A percentile compares a stretch with the other conserved stretches of the same genome.
phyloP scores from a whole-genome alignment of 495 filamentous ascomycete species.

The Trichodelitschia bisporula region DNA sequence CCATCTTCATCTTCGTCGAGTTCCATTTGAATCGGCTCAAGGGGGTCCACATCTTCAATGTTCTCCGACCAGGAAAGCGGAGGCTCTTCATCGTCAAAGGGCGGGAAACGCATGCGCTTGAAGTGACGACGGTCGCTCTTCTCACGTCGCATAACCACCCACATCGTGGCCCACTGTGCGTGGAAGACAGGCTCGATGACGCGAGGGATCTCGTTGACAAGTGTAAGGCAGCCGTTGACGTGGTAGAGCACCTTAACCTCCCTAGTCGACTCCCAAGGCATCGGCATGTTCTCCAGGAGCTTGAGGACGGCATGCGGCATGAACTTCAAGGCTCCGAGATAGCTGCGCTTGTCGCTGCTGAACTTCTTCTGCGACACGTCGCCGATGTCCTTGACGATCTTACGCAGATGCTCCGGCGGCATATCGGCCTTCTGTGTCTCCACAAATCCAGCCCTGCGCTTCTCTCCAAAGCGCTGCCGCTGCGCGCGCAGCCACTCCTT shows the following conservation, averaged over 20 bases:
- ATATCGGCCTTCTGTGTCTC: conserved; percentile 98
- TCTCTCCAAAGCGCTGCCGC: conserved; percentile 86
- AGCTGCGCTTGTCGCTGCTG: conserved; percentile 94
- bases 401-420: conserved; percentile 94
- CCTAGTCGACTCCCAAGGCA: conserved; percentile 93
- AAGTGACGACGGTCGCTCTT: conserved; percentile 93
- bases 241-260: conserved; percentile 98
- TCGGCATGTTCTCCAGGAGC: conserved; percentile 98
- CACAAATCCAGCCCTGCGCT: conserved; percentile 84
- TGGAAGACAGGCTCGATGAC: conserved; percentile 98
- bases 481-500: conserved; percentile 93
- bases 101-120: conserved; percentile 97
- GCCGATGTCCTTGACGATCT: conserved; percentile 95
- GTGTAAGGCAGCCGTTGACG: conserved; percentile 87
- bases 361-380: conserved; percentile 99
- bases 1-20: conserved; percentile 88
- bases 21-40: conserved; percentile 98
- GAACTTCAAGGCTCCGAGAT: conserved; percentile 92
- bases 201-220: conserved; percentile 90
- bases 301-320: conserved; percentile 99
- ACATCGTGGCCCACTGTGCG: conserved; percentile 99
- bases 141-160: conserved; percentile 93
- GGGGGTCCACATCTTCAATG: conserved; percentile 90
- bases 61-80: conserved; percentile 97
- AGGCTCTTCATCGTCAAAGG: conserved; percentile 97